Evolutionary conservation across 2,329 filamentous ascomycete species (phyloP).

Genomic region (Aschersonia sp.): DNA sequence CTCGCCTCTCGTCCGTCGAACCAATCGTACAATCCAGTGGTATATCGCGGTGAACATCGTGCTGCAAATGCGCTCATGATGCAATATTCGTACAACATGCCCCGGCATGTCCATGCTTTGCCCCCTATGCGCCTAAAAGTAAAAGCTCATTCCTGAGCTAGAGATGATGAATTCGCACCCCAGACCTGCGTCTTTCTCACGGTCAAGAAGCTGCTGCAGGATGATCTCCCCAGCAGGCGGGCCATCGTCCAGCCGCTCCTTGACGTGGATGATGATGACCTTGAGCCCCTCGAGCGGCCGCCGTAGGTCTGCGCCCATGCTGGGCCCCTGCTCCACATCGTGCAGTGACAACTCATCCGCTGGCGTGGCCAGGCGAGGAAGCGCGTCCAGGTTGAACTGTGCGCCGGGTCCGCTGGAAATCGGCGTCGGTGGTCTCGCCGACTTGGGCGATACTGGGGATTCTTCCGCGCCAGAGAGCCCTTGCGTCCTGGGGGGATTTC

Average conservation of each 20-base stretch:
- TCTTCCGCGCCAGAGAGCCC: constrained; percentile 8
- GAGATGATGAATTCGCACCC: constrained; percentile 74
- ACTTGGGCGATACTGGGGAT: constrained; percentile 35
- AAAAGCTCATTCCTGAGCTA: constrained; percentile 45
- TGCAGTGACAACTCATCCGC: constrained; percentile 29
- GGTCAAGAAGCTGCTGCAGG: constrained; percentile 49
- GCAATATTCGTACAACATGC: too few species aligned
- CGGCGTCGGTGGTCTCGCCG: constrained; percentile 16
- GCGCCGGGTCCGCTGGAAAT: constrained; percentile 5
- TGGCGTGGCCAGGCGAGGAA: constrained; percentile 29
- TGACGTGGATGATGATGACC: constrained; percentile 86
- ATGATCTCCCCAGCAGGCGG: constrained; percentile 52
- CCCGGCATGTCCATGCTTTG: background rate
- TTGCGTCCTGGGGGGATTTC: constrained; percentile 5
- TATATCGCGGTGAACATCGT: too few species aligned
- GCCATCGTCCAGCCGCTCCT: constrained; percentile 68
- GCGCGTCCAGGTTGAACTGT: constrained; percentile 12
- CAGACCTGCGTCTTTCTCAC: constrained; percentile 50
- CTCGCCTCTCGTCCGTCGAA: too few species aligned
- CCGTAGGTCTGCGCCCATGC: constrained; percentile 8
- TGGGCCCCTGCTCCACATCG: constrained; percentile 17
- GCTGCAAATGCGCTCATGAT: too few species aligned
- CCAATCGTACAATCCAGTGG: too few species aligned
- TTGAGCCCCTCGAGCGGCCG: constrained; percentile 56
- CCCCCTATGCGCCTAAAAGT: constrained; percentile 21